Conservation (phyloP, 2,329 filamentous ascomycete genomes). For the Xylaria sp. region DNA sequence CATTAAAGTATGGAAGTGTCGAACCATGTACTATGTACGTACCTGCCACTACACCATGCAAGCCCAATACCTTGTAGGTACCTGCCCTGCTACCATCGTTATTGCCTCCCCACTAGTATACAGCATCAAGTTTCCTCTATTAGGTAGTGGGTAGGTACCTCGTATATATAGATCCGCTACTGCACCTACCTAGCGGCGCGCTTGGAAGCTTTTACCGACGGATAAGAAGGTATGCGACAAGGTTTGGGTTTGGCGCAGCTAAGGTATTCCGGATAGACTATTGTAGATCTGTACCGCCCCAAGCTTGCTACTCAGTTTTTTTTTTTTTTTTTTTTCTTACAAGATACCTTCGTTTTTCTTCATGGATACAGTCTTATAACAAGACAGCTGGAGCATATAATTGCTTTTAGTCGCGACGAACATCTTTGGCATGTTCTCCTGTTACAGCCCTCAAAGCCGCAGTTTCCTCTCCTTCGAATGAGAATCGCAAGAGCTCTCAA, state of each 20-base stretch:
- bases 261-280: neutral
- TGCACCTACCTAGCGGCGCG: too few species aligned
- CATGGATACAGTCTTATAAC: neutral
- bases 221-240: neutral
- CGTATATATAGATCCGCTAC: too few species aligned
- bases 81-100: too few species aligned
- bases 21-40: neutral
- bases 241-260: constrained; percentile 3
- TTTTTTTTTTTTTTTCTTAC: constrained; percentile 7
- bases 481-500: constrained; percentile 51
- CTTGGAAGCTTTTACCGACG: neutral
- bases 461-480: constrained; percentile 47
- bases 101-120: too few species aligned
- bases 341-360: neutral
- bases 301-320: constrained; percentile 5
- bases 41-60: neutral
- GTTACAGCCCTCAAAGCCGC: constrained; percentile 4
- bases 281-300: constrained; percentile 1
- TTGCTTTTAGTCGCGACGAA: neutral
- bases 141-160: neutral
- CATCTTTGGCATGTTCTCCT: neutral
- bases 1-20: too few species aligned
- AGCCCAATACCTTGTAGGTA: neutral
- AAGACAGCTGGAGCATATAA: neutral
- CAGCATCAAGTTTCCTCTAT: too few species aligned